A percentile compares a stretch with the other conserved stretches of the same genome.
phyloP scores from a whole-genome alignment of 2,329 filamentous ascomycete species.

The Gyromitra esculenta region DNA sequence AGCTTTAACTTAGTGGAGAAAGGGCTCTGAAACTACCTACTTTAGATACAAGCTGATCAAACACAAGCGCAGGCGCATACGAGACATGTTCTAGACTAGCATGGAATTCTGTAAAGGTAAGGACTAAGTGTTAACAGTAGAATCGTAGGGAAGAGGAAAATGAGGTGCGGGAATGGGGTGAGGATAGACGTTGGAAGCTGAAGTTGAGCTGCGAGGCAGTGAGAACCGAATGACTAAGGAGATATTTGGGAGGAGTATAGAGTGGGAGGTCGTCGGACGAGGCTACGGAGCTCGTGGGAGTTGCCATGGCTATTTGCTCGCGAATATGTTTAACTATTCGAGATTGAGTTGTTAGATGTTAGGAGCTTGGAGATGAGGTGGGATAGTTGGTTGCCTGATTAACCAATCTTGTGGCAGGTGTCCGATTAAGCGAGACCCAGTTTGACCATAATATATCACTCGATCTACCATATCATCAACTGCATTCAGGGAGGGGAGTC shows the following conservation, averaged over 20 bases:
- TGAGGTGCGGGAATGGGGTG: not conserved
- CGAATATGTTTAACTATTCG: not conserved
- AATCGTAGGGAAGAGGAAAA: not conserved
- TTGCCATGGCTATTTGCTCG: not conserved
- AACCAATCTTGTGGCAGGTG: not conserved
- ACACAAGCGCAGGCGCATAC: too few species aligned
- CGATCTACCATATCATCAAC: not conserved
- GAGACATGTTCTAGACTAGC: too few species aligned
- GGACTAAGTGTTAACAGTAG: not conserved
- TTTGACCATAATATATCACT: not conserved
- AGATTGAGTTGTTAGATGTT: not conserved
- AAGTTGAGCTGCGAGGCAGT: not conserved
- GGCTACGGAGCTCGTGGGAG: not conserved
- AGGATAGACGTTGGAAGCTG: not conserved
- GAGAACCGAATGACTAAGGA: not conserved
- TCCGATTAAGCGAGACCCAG: not conserved
- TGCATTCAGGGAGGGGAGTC: too few species aligned
- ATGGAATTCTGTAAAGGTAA: too few species aligned
- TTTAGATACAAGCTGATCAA: too few species aligned
- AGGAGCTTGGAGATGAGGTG: not conserved
- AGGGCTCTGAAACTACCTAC: too few species aligned
- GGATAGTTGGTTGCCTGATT: not conserved
- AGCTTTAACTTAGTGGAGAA: too few species aligned
- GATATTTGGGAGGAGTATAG: not conserved
- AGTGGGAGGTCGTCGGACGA: too few species aligned